These are phyloP conservation scores for Diaporthe amygdali DNA, from an alignment of 2,329 filamentous ascomycete genomes.

Conservation along the genomic window DNA sequence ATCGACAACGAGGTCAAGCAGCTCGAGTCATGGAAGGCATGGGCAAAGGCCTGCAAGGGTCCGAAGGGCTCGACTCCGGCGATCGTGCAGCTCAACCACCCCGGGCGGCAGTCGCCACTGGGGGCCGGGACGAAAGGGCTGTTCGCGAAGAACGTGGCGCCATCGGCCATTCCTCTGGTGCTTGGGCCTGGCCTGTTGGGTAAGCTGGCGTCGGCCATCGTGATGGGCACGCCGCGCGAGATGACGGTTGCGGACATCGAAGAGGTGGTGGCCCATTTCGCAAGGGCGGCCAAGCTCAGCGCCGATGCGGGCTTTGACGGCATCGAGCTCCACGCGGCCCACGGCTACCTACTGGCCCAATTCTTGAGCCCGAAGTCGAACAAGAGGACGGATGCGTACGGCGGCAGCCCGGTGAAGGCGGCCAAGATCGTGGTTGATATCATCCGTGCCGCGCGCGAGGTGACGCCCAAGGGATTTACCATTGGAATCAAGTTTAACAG, in stretches of 20 bases:
- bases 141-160: constrained; percentile 53
- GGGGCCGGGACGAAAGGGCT: constrained; percentile 44
- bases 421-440: constrained; percentile 58
- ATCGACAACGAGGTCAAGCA: constrained; percentile 37
- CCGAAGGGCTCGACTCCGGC: constrained; percentile 52
- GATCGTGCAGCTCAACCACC: constrained; percentile 67
- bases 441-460: constrained; percentile 46
- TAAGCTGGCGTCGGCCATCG: constrained; percentile 35
- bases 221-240: constrained; percentile 60
- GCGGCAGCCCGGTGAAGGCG: constrained; percentile 54
- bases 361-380: constrained; percentile 60
- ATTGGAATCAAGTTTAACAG: constrained; percentile 63
- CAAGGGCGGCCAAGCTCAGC: constrained; percentile 53
- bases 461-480: constrained; percentile 46
- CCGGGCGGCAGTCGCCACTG: constrained; percentile 56
- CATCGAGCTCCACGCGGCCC: constrained; percentile 52
- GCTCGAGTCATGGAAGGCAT: constrained; percentile 43
- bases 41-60: constrained; percentile 54
- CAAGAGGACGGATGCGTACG: constrained; percentile 58
- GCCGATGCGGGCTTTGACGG: constrained; percentile 52
- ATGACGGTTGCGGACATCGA: constrained; percentile 62
- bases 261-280: constrained; percentile 57
- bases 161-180: constrained; percentile 45
- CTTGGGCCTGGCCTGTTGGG: constrained; percentile 45
- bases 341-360: constrained; percentile 63